Base-by-base conservation (phyloP, 306 rosid genomes). In the Sicyos baderoa region DNA sequence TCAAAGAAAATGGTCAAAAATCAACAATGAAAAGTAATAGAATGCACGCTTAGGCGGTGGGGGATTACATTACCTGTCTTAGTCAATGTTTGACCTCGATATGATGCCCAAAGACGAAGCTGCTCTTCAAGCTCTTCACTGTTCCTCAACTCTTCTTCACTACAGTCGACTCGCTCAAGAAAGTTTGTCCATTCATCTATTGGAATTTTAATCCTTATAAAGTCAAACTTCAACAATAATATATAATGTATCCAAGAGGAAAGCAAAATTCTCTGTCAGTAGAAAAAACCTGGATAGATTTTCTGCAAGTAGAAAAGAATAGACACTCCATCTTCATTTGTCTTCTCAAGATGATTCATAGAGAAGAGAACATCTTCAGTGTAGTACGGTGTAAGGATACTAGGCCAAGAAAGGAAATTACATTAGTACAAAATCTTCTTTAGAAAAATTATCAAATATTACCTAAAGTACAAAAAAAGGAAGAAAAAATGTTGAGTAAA, bases 31-130 rank as follows among this genome's bases (percentile, higher is more conserved):
- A 1, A 7, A 59, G 8, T 16, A 29, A 15, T 4, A 19, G 17
- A 40, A 25, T 51, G 12, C 11, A 42, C 53, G 12, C 25, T n/a
- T 9, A 3, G 15, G 68, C 53, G 12, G 1, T 32, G 13, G 62
- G 11, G 18, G 50, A 54, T 61, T 59, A 60, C 29, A 68, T 37
- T 83, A 93, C 98, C 98, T 73, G 98, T 93, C 83, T 88, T 93
- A 54, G 96, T 93, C 91, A 93, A 81, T 64, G 98, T 93, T 80
- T 93, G 98, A 79, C 98, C 96, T 81, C 94, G 84, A 74, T 89
- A 88, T 12, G 97, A 89, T 70, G 97, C 98, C 98, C 98, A 93
- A 73, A 87, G 76, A 74, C 96, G 89, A 54, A 86, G 95, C 52
- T 89, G 73, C 81, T 93, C 97, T 76, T 86, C 84, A 32, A 64